A percentile compares a stretch with the other conserved stretches of the same genome.
These are phyloP conservation scores for Myochromella boudieri DNA, from an alignment of 768 basidiomycete genomes.

Conservation along the genomic window DNA sequence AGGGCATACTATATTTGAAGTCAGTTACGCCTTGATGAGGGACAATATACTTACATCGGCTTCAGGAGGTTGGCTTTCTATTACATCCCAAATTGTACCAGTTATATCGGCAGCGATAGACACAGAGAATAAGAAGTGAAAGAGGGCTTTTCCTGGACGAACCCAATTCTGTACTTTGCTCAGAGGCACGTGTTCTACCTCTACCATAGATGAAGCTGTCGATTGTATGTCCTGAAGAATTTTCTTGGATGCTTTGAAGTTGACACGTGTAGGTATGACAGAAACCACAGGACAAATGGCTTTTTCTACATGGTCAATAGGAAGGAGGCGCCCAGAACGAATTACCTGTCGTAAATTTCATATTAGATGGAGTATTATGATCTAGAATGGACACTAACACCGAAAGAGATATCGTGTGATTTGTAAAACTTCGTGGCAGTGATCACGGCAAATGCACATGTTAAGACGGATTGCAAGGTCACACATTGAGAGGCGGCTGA, in stretches of 20 bases:
- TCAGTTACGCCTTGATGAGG: not conserved
- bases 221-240: constrained; percentile 24
- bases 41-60: constrained; percentile 27
- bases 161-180: constrained; percentile 33
- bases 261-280: constrained; percentile 29
- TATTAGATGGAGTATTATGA: not conserved
- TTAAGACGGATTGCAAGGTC: constrained; percentile 31
- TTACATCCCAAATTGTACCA: constrained; percentile 24
- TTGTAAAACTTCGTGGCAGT: constrained; percentile 25
- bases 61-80: constrained; percentile 29
- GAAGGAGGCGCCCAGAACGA: constrained; percentile 33
- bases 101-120: constrained; percentile 20
- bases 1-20: constrained; percentile 25
- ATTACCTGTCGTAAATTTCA: constrained; percentile 23
- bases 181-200: constrained; percentile 30
- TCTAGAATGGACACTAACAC: constrained; percentile 22
- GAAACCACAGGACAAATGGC: constrained; percentile 30
- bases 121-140: constrained; percentile 32
- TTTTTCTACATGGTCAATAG: constrained; percentile 26
- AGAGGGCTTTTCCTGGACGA: constrained; percentile 28
- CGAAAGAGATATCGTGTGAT: constrained; percentile 29
- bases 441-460: constrained; percentile 26
- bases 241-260: constrained; percentile 17
- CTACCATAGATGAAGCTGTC: constrained; percentile 26
- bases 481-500: constrained; percentile 26